Evolutionary conservation across 106 monocot genomes (phyloP), one percentile per base, ranked within the genome.

Genomic region (Phalaenopsis aphrodite): DNA sequence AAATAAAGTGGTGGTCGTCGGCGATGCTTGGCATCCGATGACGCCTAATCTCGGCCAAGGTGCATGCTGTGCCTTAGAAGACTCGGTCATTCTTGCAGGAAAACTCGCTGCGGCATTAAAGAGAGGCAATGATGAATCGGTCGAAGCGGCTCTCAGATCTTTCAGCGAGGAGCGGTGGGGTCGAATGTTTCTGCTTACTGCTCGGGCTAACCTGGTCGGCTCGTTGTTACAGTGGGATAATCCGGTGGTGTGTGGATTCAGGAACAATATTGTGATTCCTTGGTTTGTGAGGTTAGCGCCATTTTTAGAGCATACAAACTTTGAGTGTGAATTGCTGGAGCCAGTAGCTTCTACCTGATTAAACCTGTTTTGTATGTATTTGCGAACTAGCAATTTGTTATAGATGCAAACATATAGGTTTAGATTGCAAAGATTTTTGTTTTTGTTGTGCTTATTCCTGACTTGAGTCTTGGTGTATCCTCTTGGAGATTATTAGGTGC

Each of bases 1-100:
- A 30, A 78, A 77, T 5, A 78, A 85, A 15, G 90, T 84, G 48
- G 98, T 91, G 42, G 73, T 99, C 12, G 91, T 84, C 16, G 98
- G 98, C 0, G 98, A 99, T 55, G 92, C 98, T 19, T 99, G 98
- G 98, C 98, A 99, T 77, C 94, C 94, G 16, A 98, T 98, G 97
- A 98, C 97, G 1, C 94, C 97, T 8, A 94, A 98, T 74, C 90
- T 98, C 1, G 97, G 94, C 1, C 97, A 94, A 61, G 97, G 97
- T 16, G 94, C 86, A 0, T 98, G 97, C 79, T 94, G 97, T 37
- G 94, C 97, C 2, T 71, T 94, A 30, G 94, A 98, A 80, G 94
- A 98, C 76, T 79, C 94, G 3, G 89, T 94, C 8, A 74, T 90
- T 74, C 92, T 98, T 1, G 83, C 94, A 1, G 77, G 77, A 19